Conservation (phyloP, 768 basidiomycete genomes). For the Leccinum rimulosum region DNA sequence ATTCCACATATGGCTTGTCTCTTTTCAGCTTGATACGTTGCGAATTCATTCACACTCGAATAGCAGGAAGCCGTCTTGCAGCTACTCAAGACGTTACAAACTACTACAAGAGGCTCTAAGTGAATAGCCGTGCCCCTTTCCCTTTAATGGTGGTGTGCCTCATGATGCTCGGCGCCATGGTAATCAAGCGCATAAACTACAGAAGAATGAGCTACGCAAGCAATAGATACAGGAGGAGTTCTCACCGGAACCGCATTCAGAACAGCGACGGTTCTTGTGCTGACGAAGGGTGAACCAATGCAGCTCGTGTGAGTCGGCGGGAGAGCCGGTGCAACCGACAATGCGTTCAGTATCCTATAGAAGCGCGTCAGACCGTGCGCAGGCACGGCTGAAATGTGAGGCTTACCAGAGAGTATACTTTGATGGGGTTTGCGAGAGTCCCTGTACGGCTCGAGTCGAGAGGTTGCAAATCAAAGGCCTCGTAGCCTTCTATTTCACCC, state of each 20-base stretch:
- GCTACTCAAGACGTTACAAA: constrained; percentile 11
- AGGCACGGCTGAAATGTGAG: neutral
- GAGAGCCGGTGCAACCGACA: constrained; percentile 92
- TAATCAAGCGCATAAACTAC: constrained; percentile 75
- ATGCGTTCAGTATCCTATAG: constrained; percentile 74
- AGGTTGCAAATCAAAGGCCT: constrained; percentile 86
- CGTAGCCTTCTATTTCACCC: constrained; percentile 82
- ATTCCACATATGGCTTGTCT: neutral
- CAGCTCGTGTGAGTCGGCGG: constrained; percentile 93
- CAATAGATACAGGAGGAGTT: constrained; percentile 8
- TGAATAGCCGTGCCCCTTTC: constrained; percentile 4
- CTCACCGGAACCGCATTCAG: constrained; percentile 91
- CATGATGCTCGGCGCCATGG: constrained; percentile 55
- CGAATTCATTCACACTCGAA: neutral
- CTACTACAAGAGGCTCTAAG: constrained; percentile 16
- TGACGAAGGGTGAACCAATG: constrained; percentile 75
- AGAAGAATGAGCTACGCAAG: constrained; percentile 6
- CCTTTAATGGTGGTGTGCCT: constrained; percentile 45
- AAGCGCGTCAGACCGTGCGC: neutral
- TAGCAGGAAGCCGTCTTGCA: neutral
- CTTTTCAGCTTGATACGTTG: neutral
- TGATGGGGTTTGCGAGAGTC: constrained; percentile 82
- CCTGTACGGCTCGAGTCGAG: constrained; percentile 84
- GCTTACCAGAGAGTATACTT: constrained; percentile 83
- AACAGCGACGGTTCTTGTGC: constrained; percentile 75